Conservation (phyloP, 441 rosid genomes). For the Populus hybrid region DNA sequence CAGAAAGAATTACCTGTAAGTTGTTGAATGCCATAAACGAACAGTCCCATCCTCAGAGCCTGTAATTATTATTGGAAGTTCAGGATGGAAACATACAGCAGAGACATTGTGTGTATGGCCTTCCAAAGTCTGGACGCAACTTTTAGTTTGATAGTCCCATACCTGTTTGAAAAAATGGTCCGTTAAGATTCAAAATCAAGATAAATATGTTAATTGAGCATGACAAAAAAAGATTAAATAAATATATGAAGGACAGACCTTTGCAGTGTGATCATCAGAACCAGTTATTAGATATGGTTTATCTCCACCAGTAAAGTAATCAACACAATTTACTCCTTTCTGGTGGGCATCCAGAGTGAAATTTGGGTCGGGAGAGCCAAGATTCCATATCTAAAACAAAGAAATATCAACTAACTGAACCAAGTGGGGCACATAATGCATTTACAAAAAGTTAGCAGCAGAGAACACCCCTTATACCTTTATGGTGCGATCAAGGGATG, state of each 20-base stretch:
- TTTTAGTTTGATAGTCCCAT: slow-evolving; percentile 85
- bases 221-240: neutral
- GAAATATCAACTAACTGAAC: slow-evolving; percentile 6
- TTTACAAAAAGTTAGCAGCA: slow-evolving; percentile 3
- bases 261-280: slow-evolving; percentile 97
- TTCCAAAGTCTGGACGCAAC: slow-evolving; percentile 76
- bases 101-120: slow-evolving; percentile 88
- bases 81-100: slow-evolving; percentile 77
- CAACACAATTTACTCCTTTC: slow-evolving; percentile 93
- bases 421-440: slow-evolving; percentile 12
- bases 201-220: slow-evolving; percentile 8
- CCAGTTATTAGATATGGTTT: slow-evolving; percentile 91
- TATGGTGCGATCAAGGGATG: slow-evolving; percentile 79
- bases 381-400: slow-evolving; percentile 77
- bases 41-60: slow-evolving; percentile 90
- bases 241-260: slow-evolving; percentile 45
- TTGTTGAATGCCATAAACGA: slow-evolving; percentile 76
- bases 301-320: slow-evolving; percentile 88
- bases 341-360: slow-evolving; percentile 90
- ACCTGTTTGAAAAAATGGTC: slow-evolving; percentile 38
- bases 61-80: slow-evolving; percentile 73
- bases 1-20: slow-evolving; percentile 50
- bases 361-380: slow-evolving; percentile 93
- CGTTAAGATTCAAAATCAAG: slow-evolving; percentile 15
- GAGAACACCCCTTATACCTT: slow-evolving; percentile 44